Conservation (phyloP, 257 asterid genomes). For the Dorcoceras hygrometricum region DNA sequence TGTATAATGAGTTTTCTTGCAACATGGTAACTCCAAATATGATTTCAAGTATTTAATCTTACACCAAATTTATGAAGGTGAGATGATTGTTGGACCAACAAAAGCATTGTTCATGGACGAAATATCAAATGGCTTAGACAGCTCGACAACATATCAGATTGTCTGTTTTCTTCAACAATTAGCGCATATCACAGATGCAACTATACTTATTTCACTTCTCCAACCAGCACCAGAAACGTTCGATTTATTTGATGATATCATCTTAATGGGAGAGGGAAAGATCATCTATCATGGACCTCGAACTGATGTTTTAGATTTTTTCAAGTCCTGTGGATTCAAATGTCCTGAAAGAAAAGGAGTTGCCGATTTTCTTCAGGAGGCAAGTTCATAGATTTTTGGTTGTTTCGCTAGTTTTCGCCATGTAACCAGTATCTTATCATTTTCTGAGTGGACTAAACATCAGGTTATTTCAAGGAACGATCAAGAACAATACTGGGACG, state of each 20-base stretch:
- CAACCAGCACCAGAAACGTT: conserved; percentile 49
- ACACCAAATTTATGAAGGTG: conserved; percentile 23
- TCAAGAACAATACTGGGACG: conserved; percentile 34
- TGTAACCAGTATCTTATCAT: not conserved
- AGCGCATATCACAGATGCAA: conserved; percentile 37
- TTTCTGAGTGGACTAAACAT: not conserved
- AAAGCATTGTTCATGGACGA: conserved; percentile 45
- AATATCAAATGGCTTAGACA: conserved; percentile 45
- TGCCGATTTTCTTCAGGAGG: conserved; percentile 49
- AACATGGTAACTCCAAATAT: not conserved
- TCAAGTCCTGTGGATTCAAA: conserved; percentile 34
- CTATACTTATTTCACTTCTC: conserved; percentile 35
- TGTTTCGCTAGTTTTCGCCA: not conserved
- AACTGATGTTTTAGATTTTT: conserved; percentile 28
- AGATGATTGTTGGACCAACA: conserved; percentile 47
- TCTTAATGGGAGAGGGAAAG: conserved; percentile 40
- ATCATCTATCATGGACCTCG: conserved; percentile 41
- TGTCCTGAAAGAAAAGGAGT: conserved; percentile 49
- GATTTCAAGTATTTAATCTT: not conserved
- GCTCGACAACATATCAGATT: conserved; percentile 42
- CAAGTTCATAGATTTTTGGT: conserved; percentile 15
- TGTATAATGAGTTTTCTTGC: not conserved
- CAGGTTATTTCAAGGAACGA: conserved; percentile 34
- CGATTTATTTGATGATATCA: conserved; percentile 39
- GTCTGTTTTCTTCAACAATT: conserved; percentile 35